Base-by-base conservation (phyloP, 108 stramenopile genomes). In the Conticribra guillardii region DNA sequence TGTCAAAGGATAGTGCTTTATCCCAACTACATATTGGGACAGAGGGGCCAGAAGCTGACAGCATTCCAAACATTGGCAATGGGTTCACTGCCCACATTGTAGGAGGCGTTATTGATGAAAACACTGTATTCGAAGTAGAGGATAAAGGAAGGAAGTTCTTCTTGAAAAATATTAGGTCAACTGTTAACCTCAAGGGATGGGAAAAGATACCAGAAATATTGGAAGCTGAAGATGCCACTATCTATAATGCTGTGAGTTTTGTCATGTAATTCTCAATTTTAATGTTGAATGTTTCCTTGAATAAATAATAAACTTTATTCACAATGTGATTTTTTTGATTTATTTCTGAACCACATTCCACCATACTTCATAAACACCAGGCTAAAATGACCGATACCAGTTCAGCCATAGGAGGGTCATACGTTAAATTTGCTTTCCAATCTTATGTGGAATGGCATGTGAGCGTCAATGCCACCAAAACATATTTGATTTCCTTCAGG, bases 101-200 rank as follows among this genome's bases (percentile, higher is more conserved):
- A 1, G 58, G 50, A n/a, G 70, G 73, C 15, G 21, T 28, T 15
- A 32, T 81, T 32, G 76, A 82, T 24, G 60, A 44, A 18, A 63
- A 71, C 2, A 82, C 87, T 29, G 59, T 88, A 4, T 90, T 90
- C 57, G 77, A 82, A 59, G 76, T 87, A 3, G 69, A 83, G 54
- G 65, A 66, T 52, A 63, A 73, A 24, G 87, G 85, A 21, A 51
- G 53, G 29, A 60, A 50, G 3, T 50, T 74, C 24, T 82, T 71
- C 53, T 61, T 80, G 54, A 85, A 86, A 54, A 88, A 88, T 48
- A 41, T 71, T 17, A 50, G 57, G 17, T 84, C 85, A 24, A 81
- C 68, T 7, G 82, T 86, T 0, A 30, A 55, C 17, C 34, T 89
- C 8, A 54, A 61, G 23, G 80, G 74, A 14, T 73, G 64, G 67